Evolutionary conservation across 495 filamentous ascomycete species (phyloP).

Genomic region (Penicillium paxilli): DNA sequence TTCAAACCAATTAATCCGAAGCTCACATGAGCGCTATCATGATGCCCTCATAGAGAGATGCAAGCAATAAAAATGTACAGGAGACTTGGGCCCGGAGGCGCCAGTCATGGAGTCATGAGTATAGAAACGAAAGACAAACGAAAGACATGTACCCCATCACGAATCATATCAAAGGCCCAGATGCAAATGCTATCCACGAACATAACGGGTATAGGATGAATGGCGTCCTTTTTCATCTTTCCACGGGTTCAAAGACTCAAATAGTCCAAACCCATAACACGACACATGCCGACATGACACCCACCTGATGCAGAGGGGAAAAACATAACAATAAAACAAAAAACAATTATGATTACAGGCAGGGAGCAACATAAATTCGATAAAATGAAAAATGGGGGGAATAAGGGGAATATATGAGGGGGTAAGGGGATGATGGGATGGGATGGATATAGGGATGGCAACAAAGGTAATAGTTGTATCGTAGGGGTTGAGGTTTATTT

Average conservation of each 20-base stretch:
- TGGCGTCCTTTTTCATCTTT: conserved; percentile 26
- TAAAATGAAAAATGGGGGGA: neutral
- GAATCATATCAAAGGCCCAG: conserved; percentile 31
- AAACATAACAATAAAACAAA: conserved; percentile 20
- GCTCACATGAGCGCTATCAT: conserved; percentile 18
- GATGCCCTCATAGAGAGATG: conserved; percentile 24
- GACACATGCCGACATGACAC: conserved; percentile 35
- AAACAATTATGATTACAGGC: conserved; percentile 29
- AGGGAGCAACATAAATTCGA: neutral
- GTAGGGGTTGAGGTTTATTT: too few species aligned
- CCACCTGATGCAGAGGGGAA: conserved; percentile 41
- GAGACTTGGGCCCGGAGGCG: conserved; percentile 6
- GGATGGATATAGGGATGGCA: neutral
- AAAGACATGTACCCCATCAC: conserved; percentile 27
- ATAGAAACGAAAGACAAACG: conserved; percentile 23
- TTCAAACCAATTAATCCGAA: conserved; percentile 3
- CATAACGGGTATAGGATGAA: conserved; percentile 47
- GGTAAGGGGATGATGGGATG: neutral
- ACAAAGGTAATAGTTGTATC: too few species aligned
- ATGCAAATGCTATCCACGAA: conserved; percentile 38
- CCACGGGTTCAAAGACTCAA: conserved; percentile 11
- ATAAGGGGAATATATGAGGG: neutral
- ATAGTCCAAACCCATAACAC: neutral
- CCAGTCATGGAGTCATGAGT: conserved; percentile 21
- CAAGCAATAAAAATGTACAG: conserved; percentile 34